These are phyloP conservation scores for Dryas drummondii DNA, from an alignment of 306 rosid species.

Conservation along the genomic window DNA sequence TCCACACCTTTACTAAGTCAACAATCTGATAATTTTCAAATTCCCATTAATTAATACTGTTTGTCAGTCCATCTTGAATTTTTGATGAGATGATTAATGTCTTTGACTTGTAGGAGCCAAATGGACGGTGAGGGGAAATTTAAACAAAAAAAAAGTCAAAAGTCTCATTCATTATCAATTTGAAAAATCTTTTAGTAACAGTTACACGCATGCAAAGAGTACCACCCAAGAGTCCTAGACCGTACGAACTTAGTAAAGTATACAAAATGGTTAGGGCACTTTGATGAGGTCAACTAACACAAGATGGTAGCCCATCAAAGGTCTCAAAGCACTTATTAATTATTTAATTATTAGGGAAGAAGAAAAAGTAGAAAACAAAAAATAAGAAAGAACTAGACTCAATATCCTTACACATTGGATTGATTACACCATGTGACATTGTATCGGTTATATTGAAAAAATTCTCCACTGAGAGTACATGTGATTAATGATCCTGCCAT, in stretches of 20 bases:
- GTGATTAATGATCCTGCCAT: no score
- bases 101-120: neutral
- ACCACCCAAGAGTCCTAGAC: neutral
- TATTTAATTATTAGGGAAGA: neutral
- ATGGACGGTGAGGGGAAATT: neutral
- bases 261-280: neutral
- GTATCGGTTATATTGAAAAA: no score
- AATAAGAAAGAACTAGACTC: no score
- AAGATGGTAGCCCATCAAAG: neutral
- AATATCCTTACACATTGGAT: no score
- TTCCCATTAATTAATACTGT: neutral
- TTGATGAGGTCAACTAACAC: neutral
- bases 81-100: neutral
- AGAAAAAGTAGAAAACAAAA: neutral
- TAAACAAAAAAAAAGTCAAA: neutral
- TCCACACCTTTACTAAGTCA: neutral
- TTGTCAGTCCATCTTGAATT: neutral
- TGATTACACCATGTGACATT: no score
- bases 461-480: no score
- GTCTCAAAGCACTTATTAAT: neutral
- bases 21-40: neutral
- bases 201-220: neutral
- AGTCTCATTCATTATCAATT: neutral
- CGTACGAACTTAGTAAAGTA: neutral
- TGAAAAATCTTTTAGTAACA: constrained; percentile 1